phyloP scores from a whole-genome alignment of 768 basidiomycete species.

The Amylocystis lapponica region DNA sequence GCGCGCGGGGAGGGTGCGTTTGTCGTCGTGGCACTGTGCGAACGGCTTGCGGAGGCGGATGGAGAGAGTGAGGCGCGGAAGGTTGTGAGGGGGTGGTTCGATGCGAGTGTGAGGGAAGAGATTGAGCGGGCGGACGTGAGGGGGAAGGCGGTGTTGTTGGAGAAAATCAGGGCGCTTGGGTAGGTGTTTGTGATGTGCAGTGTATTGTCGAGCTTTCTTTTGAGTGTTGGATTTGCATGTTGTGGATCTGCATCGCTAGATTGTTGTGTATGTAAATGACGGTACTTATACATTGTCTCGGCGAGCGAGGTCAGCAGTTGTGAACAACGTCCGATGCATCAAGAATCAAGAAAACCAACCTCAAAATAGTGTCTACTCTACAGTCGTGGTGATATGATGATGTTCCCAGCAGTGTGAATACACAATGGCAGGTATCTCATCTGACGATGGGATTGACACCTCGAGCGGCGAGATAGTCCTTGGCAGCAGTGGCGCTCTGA shows the following conservation, averaged over 20 bases:
- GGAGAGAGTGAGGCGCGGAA: constrained; percentile 34
- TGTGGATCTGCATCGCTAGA: too few relatives aligned
- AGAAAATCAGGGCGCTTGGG: constrained; percentile 39
- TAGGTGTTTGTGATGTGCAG: background rate
- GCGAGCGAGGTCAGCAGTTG: too few relatives aligned
- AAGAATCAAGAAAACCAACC: too few relatives aligned
- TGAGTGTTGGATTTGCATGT: too few relatives aligned
- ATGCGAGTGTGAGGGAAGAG: constrained; percentile 35
- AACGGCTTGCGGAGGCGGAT: constrained; percentile 30
- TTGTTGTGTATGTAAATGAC: too few relatives aligned
- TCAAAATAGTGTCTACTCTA: too few relatives aligned
- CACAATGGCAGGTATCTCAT: constrained; percentile 10
- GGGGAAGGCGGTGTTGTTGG: constrained; percentile 66
- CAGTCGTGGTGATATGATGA: too few relatives aligned
- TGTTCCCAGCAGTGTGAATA: too few relatives aligned
- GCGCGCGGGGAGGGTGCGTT: constrained; percentile 64
- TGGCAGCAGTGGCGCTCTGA: constrained; percentile 64
- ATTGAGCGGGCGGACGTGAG: constrained; percentile 55
- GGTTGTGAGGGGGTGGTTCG: constrained; percentile 56
- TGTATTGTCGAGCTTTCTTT: background rate
- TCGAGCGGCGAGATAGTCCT: constrained; percentile 66
- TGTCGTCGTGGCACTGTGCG: constrained; percentile 68
- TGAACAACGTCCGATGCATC: too few relatives aligned
- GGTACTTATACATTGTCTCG: too few relatives aligned
- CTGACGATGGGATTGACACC: constrained; percentile 33